Percentiles rank a stretch among this genome's conserved stretches.
Evolutionary conservation across 2,329 filamentous ascomycete genomes (phyloP).

Genomic region (Talaromyces verruculosus): DNA sequence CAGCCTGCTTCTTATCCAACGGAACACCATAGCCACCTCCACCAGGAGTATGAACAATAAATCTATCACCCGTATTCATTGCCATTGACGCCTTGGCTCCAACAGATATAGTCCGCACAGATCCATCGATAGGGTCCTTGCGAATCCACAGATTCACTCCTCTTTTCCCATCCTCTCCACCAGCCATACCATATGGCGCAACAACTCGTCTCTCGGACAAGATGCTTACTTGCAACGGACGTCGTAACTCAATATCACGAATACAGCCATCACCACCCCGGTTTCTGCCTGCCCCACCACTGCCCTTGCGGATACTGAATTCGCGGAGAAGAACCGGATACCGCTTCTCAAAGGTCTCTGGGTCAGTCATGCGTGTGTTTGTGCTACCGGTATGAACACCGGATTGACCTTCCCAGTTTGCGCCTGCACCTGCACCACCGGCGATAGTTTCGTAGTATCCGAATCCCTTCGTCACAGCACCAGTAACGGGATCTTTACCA

Average conservation of each 20-base stretch:
- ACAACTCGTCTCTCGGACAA: slow-evolving; percentile 74
- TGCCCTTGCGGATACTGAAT: slow-evolving; percentile 66
- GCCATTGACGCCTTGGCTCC: slow-evolving; percentile 63
- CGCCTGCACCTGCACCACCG: slow-evolving; percentile 73
- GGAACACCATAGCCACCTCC: slow-evolving; percentile 44
- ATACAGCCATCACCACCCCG: slow-evolving; percentile 74
- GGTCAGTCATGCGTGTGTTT: slow-evolving; percentile 81
- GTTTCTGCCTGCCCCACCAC: slow-evolving; percentile 66
- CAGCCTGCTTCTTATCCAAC: slow-evolving; percentile 37
- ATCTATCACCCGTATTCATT: slow-evolving; percentile 60
- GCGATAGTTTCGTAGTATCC: slow-evolving; percentile 89
- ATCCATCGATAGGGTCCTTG: slow-evolving; percentile 59
- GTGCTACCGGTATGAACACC: slow-evolving; percentile 86
- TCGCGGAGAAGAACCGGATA: slow-evolving; percentile 74
- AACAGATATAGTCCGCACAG: slow-evolving; percentile 57
- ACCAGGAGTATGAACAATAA: slow-evolving; percentile 61
- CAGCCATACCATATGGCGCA: slow-evolving; percentile 77
- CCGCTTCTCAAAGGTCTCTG: slow-evolving; percentile 76
- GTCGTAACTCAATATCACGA: slow-evolving; percentile 79
- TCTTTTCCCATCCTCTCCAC: slow-evolving; percentile 74
- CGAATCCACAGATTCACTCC: slow-evolving; percentile 88
- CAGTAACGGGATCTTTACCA: slow-evolving; percentile 60
- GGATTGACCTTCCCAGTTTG: slow-evolving; percentile 71
- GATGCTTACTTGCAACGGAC: slow-evolving; percentile 77
- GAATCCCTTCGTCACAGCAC: slow-evolving; percentile 67